These are phyloP conservation scores for Perilla frutescens DNA, from an alignment of 257 asterid genomes.

Conservation along the genomic window DNA sequence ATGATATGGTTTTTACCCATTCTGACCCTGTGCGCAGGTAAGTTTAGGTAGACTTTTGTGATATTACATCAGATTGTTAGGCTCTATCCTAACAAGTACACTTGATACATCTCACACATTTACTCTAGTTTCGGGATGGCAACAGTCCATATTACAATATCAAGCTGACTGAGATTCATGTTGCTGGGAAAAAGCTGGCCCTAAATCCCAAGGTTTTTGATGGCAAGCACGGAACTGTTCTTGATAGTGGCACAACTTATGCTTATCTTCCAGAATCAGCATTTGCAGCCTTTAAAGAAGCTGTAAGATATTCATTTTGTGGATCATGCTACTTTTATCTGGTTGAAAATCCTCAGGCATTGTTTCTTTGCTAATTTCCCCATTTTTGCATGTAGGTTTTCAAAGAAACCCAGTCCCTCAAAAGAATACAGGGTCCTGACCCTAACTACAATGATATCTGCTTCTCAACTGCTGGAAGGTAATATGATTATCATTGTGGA, in stretches of 20 bases:
- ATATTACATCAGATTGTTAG: slow-evolving; percentile 61
- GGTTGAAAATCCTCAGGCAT: not conserved
- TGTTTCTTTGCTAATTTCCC: slow-evolving; percentile 25
- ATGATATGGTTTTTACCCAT: slow-evolving; percentile 78
- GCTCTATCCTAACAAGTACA: slow-evolving; percentile 82
- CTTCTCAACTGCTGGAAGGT: slow-evolving; percentile 99
- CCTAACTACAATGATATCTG: slow-evolving; percentile 90
- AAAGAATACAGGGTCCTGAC: slow-evolving; percentile 89
- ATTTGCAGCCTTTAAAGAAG: slow-evolving; percentile 78
- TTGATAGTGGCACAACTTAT: slow-evolving; percentile 98
- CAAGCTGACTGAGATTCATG: slow-evolving; percentile 92
- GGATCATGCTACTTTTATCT: slow-evolving; percentile 36
- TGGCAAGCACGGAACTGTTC: slow-evolving; percentile 89
- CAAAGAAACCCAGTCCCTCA: slow-evolving; percentile 68
- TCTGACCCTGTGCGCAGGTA: slow-evolving; percentile 96
- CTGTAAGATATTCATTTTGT: slow-evolving; percentile 64
- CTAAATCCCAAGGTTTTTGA: slow-evolving; percentile 72
- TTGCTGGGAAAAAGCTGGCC: slow-evolving; percentile 89
- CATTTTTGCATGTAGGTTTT: slow-evolving; percentile 62
- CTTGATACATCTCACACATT: slow-evolving; percentile 95
- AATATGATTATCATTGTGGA: slow-evolving; percentile 35
- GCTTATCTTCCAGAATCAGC: slow-evolving; percentile 95
- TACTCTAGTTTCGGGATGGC: slow-evolving; percentile 99
- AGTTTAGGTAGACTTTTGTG: slow-evolving; percentile 45
- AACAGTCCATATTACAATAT: slow-evolving; percentile 99